phyloP scores from a whole-genome alignment of 129 eudicot species.

The Ambrosia artemisiifolia region DNA sequence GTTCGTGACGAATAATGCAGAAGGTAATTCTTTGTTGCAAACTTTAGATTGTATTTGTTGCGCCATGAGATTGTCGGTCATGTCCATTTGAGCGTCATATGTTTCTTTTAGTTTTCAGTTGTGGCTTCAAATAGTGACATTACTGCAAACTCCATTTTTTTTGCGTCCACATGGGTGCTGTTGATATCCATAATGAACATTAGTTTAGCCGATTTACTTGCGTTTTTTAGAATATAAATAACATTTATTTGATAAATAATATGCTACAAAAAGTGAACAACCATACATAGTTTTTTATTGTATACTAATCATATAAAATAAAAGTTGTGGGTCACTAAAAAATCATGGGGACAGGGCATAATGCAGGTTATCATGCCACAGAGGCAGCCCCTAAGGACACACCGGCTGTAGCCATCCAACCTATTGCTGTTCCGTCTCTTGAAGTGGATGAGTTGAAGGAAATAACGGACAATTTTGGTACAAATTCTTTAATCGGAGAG shows the following conservation, averaged over 20 bases:
- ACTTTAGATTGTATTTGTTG: background rate
- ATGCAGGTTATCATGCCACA: conserved; percentile 64
- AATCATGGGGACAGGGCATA: too few species aligned
- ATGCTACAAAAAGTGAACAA: too few species aligned
- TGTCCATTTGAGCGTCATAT: conserved; percentile 3
- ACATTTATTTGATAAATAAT: too few species aligned
- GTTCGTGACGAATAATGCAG: conserved; percentile 49
- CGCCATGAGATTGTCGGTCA: background rate
- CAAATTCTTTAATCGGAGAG: conserved; percentile 80
- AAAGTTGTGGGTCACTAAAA: conserved; percentile 13
- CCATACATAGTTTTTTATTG: background rate
- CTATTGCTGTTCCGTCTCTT: conserved; percentile 69
- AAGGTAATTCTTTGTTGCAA: conserved; percentile 46
- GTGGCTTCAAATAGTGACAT: too few species aligned
- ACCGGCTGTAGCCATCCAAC: conserved; percentile 55
- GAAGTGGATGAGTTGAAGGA: conserved; percentile 89
- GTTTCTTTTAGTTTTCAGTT: background rate
- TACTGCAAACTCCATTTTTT: too few species aligned
- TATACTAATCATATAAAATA: background rate
- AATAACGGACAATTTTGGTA: conserved; percentile 89
- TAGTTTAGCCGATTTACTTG: too few species aligned
- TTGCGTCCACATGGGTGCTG: too few species aligned
- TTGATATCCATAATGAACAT: too few species aligned
- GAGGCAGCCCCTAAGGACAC: conserved; percentile 65
- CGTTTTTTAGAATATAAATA: too few species aligned